Percentiles rank a stretch among this genome's conserved stretches.
Evolutionary conservation across 805 yeast species (phyloP).

Genomic region (Candida golubevii): DNA sequence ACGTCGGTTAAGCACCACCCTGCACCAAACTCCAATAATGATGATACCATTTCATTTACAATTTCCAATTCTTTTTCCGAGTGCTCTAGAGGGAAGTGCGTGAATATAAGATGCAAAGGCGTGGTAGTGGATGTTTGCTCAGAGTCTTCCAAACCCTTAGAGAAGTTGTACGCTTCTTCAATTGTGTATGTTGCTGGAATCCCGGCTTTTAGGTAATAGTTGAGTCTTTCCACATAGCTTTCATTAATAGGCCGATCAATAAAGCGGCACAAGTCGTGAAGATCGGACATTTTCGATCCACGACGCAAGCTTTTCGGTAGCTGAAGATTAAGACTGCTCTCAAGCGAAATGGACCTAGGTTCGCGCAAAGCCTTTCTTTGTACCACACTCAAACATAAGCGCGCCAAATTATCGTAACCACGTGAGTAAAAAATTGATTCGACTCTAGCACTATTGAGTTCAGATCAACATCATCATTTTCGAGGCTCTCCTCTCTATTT

Average conservation of each 20-base stretch:
- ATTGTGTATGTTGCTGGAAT: slow-evolving; percentile 80
- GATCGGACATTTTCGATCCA: slow-evolving; percentile 49
- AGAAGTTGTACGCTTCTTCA: slow-evolving; percentile 66
- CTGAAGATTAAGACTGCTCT: too few relatives aligned
- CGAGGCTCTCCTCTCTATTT: too few relatives aligned
- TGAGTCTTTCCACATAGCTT: slow-evolving; percentile 42
- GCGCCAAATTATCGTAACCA: background rate
- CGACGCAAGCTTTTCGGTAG: too few relatives aligned
- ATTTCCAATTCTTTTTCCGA: slow-evolving; percentile 40
- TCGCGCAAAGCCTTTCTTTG: too few relatives aligned
- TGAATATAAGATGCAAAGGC: slow-evolving; percentile 68
- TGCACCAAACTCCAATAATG: slow-evolving; percentile 78
- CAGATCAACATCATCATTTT: too few relatives aligned
- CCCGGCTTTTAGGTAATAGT: slow-evolving; percentile 51
- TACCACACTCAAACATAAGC: too few relatives aligned
- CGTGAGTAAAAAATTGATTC: background rate
- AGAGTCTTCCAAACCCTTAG: slow-evolving; percentile 34
- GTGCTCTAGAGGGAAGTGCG: slow-evolving; percentile 46
- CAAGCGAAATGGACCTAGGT: too few relatives aligned
- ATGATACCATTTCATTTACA: slow-evolving; percentile 53
- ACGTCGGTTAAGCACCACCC: slow-evolving; percentile 84
- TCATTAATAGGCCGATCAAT: slow-evolving; percentile 47
- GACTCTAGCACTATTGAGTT: too few relatives aligned
- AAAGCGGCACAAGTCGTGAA: slow-evolving; percentile 60
- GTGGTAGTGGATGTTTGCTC: slow-evolving; percentile 55